A percentile compares a stretch with the other conserved stretches of the same genome.
These are phyloP conservation scores for Butyriboletus loyo DNA, from an alignment of 768 basidiomycete genomes.

Conservation along the genomic window DNA sequence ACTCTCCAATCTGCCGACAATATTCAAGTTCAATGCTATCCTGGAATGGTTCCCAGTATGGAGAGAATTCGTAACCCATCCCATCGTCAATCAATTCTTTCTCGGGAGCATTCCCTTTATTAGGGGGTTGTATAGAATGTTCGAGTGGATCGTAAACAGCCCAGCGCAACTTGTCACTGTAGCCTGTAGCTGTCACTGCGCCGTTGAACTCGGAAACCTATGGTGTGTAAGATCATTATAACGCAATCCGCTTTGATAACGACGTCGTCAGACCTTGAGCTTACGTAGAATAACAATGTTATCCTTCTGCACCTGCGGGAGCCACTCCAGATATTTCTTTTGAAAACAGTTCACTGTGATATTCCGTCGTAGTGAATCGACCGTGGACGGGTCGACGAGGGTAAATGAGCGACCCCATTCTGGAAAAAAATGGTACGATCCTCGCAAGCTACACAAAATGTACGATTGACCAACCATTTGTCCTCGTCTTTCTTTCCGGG, in stretches of 20 bases:
- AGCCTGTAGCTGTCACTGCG: constrained; percentile 40
- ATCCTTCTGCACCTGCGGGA: constrained; percentile 47
- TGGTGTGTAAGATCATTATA: neutral
- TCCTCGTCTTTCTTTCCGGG: constrained; percentile 15
- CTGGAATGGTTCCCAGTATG: constrained; percentile 42
- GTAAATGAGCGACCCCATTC: constrained; percentile 46
- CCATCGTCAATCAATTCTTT: constrained; percentile 30
- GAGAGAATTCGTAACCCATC: constrained; percentile 40
- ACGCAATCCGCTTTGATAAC: neutral
- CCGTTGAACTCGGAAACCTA: constrained; percentile 37
- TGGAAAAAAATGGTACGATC: constrained; percentile 21
- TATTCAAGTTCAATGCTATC: constrained; percentile 39
- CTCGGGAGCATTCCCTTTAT: constrained; percentile 36
- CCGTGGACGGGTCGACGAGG: constrained; percentile 52
- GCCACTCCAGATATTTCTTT: constrained; percentile 42
- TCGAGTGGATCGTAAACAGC: constrained; percentile 46
- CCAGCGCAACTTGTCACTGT: constrained; percentile 50
- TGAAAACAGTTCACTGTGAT: constrained; percentile 52
- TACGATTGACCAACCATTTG: constrained; percentile 25
- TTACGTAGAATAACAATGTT: constrained; percentile 51
- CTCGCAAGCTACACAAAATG: neutral
- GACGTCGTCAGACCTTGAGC: constrained; percentile 42
- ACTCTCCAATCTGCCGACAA: constrained; percentile 43
- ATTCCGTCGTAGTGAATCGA: constrained; percentile 20
- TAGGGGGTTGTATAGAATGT: constrained; percentile 38